Evolutionary conservation across 306 rosid genomes (phyloP).

Genomic region (Argentina anserina): DNA sequence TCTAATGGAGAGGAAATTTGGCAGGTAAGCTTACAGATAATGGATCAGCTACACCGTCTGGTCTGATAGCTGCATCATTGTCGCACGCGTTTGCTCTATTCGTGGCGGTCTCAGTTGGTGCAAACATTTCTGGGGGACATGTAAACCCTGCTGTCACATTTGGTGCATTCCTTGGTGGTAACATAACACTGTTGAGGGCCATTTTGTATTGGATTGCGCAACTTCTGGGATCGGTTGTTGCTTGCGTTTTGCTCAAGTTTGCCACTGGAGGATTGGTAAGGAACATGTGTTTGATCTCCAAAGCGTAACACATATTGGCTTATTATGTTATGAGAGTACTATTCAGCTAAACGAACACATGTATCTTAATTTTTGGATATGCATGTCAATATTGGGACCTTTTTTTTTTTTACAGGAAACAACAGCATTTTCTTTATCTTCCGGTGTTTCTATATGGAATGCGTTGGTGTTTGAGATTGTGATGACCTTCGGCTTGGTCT

Average conservation of each 20-base stretch:
- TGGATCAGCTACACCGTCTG: conserved; percentile 55
- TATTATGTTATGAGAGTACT: neutral
- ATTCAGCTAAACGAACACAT: too few relatives aligned
- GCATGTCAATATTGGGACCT: neutral
- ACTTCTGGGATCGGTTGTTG: conserved; percentile 71
- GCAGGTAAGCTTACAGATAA: conserved; percentile 54
- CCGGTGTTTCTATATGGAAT: conserved; percentile 53
- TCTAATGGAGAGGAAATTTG: neutral
- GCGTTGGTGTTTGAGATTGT: conserved; percentile 70
- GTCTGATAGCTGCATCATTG: conserved; percentile 61
- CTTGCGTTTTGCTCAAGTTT: conserved; percentile 71
- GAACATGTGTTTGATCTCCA: neutral
- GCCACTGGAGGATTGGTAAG: conserved; percentile 70
- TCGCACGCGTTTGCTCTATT: conserved; percentile 74
- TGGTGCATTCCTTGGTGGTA: conserved; percentile 79
- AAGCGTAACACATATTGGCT: neutral
- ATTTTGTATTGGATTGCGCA: conserved; percentile 77
- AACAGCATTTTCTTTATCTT: conserved; percentile 50
- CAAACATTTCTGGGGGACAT: conserved; percentile 83
- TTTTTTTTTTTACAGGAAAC: conserved; percentile 49
- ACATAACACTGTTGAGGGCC: conserved; percentile 55
- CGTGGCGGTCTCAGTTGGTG: conserved; percentile 78
- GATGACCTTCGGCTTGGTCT: conserved; percentile 74
- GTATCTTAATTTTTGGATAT: neutral
- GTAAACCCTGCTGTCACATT: conserved; percentile 86